These are phyloP conservation scores for Paraphaeosphaeria minitans DNA, from an alignment of 2,329 filamentous ascomycete species.

Conservation along the genomic window DNA sequence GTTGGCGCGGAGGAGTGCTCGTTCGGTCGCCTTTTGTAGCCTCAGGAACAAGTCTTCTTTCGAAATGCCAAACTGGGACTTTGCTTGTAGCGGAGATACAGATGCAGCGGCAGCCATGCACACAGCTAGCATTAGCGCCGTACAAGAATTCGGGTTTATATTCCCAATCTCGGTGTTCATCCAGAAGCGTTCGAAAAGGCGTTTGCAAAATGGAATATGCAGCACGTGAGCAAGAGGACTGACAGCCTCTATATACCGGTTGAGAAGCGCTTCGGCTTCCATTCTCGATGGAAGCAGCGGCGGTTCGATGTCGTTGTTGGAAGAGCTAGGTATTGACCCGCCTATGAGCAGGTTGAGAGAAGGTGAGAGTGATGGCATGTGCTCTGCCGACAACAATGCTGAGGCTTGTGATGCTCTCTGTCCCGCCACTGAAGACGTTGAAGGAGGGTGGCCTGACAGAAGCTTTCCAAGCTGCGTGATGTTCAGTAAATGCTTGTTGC, in stretches of 20 bases:
- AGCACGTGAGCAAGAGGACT: conserved; percentile 46
- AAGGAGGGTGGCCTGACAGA: conserved; percentile 40
- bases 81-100: conserved; percentile 45
- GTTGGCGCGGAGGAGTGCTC: conserved; percentile 42
- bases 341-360: conserved; percentile 43
- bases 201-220: conserved; percentile 45
- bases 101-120: conserved; percentile 47
- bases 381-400: conserved; percentile 42
- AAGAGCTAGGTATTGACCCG: conserved; percentile 34
- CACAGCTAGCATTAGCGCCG: conserved; percentile 43
- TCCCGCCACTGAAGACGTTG: conserved; percentile 40
- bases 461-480: conserved; percentile 45
- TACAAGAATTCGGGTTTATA: conserved; percentile 44
- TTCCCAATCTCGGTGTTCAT: conserved; percentile 44
- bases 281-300: conserved; percentile 42
- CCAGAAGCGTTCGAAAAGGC: conserved; percentile 46
- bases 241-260: conserved; percentile 44
- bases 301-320: conserved; percentile 35
- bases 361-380: conserved; percentile 45
- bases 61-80: conserved; percentile 46
- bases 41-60: conserved; percentile 45
- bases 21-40: conserved; percentile 45
- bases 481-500: conserved; percentile 10
- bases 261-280: conserved; percentile 42
- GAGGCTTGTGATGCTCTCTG: conserved; percentile 44